Percentiles rank a stretch among this genome's conserved stretches.
Evolutionary conservation across 805 yeast species (phyloP).

Genomic region (Candida mattraensis): DNA sequence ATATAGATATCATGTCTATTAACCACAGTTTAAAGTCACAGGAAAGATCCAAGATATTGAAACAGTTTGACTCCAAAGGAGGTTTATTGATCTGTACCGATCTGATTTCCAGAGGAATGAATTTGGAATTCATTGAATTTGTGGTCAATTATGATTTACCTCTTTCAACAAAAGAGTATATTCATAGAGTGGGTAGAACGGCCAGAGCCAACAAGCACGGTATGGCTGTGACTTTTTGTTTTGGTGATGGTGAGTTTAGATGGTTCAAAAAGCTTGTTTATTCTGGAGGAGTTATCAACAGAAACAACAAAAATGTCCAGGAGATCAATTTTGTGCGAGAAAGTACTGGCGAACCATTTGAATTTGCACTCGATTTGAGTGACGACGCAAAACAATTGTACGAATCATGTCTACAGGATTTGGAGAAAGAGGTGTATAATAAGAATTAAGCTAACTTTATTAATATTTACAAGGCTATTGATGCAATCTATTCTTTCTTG

Average conservation of each 20-base stretch:
- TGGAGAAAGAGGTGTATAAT: slow-evolving; percentile 42
- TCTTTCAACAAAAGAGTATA: slow-evolving; percentile 82
- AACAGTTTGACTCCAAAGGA: slow-evolving; percentile 52
- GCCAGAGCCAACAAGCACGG: slow-evolving; percentile 90
- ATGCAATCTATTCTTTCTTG: slow-evolving; percentile 35
- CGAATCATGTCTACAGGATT: slow-evolving; percentile 41
- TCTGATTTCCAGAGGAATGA: slow-evolving; percentile 94
- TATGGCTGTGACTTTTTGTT: slow-evolving; percentile 67
- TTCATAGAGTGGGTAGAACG: slow-evolving; percentile 95
- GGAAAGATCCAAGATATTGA: slow-evolving; percentile 56
- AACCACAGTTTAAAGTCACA: slow-evolving; percentile 57
- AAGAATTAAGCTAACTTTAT: slow-evolving; percentile 5
- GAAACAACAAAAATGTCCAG: slow-evolving; percentile 38
- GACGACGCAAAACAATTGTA: slow-evolving; percentile 41
- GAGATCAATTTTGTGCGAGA: slow-evolving; percentile 35
- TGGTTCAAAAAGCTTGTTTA: slow-evolving; percentile 53
- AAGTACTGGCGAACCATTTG: slow-evolving; percentile 10
- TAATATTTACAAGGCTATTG: slow-evolving; percentile 13
- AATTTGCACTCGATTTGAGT: slow-evolving; percentile 32
- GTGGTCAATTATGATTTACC: slow-evolving; percentile 94
- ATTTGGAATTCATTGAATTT: slow-evolving; percentile 63
- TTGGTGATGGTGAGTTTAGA: slow-evolving; percentile 75
- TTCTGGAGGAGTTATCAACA: slow-evolving; percentile 51
- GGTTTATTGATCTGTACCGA: slow-evolving; percentile 76
- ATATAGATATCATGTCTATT: slow-evolving; percentile 42